These are phyloP conservation scores for Suillus hirtellus DNA, from an alignment of 768 basidiomycete genomes.

Conservation along the genomic window DNA sequence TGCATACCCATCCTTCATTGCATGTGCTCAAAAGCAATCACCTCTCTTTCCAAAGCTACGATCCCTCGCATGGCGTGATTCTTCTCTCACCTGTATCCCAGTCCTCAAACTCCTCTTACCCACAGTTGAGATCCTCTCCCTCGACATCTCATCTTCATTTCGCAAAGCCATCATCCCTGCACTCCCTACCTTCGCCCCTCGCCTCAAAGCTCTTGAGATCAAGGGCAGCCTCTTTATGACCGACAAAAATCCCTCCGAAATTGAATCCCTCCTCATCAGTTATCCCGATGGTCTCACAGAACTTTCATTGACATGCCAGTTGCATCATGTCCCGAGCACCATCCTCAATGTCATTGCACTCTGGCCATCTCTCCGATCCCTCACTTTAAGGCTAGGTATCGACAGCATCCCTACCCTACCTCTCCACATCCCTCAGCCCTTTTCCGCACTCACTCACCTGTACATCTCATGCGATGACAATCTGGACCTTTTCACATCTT, in stretches of 20 bases:
- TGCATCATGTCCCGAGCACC: neutral
- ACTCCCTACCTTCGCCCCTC: neutral
- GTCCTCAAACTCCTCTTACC: neutral
- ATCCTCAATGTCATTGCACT: neutral
- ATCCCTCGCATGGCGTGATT: no score
- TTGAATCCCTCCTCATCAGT: neutral
- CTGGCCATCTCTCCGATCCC: neutral
- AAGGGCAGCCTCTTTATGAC: neutral
- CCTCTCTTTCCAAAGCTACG: no score
- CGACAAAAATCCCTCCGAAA: neutral
- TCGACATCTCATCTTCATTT: neutral
- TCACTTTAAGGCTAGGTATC: neutral
- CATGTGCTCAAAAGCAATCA: no score
- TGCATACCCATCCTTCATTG: no score
- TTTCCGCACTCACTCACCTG: neutral
- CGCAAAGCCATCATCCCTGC: neutral
- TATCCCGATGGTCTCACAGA: neutral
- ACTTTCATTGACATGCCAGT: neutral
- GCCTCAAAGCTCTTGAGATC: neutral
- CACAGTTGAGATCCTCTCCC: neutral
- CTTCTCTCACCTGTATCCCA: neutral
- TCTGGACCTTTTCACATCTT: neutral
- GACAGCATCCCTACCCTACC: neutral
- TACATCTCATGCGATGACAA: neutral
- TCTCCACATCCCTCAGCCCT: neutral